Evolutionary conservation across 1,284 basidiomycete genomes (phyloP).

Genomic region (Trichosporon coremiiforme): DNA sequence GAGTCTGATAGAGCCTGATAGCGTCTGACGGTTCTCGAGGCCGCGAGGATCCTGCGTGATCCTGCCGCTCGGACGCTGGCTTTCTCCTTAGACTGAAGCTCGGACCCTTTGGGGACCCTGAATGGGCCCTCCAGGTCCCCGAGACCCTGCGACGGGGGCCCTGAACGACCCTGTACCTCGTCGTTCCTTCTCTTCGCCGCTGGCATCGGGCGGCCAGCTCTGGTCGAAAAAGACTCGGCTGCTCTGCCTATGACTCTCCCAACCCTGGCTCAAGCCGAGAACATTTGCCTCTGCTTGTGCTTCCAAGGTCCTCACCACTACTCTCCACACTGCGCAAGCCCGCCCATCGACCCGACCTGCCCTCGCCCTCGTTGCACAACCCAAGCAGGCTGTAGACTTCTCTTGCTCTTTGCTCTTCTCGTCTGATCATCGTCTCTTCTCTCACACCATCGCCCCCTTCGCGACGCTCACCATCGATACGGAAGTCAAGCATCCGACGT

Average conservation of each 20-base stretch:
- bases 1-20: not conserved
- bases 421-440: not conserved
- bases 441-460: not conserved
- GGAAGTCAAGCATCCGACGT: not conserved
- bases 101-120: not conserved
- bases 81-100: not conserved
- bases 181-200: not conserved
- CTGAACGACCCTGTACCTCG: not conserved
- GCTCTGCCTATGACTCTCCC: not conserved
- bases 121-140: constrained; percentile 2
- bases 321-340: not conserved
- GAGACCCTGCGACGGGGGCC: not conserved
- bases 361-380: too few species aligned
- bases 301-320: not conserved
- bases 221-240: not conserved
- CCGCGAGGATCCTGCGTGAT: not conserved
- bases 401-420: not conserved
- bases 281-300: not conserved
- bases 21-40: not conserved
- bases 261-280: constrained; percentile 12
- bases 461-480: constrained; percentile 11
- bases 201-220: not conserved
- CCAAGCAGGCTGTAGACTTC: not conserved
- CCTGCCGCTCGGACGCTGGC: not conserved
- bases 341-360: too few species aligned